phyloP scores from a whole-genome alignment of 2,329 filamentous ascomycete genomes.

The Aspergillus ibericus region DNA sequence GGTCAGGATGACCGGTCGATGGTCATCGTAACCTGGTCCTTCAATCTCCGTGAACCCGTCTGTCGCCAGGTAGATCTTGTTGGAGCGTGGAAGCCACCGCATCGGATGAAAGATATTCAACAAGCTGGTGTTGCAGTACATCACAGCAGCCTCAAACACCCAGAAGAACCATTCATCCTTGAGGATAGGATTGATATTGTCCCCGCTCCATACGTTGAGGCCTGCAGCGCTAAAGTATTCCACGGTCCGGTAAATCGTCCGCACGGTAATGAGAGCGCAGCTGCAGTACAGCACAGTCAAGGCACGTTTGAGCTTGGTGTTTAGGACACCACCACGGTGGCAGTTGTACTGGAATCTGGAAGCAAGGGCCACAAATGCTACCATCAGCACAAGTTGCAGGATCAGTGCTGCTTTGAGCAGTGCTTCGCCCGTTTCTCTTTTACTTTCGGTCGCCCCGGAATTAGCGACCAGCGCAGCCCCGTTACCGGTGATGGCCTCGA shows the following conservation, averaged over 20 bases:
- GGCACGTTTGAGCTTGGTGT: slow-evolving; percentile 40
- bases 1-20: slow-evolving; percentile 46
- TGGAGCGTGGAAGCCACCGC: slow-evolving; percentile 49
- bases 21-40: slow-evolving; percentile 52
- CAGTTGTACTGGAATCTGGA: slow-evolving; percentile 49
- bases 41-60: slow-evolving; percentile 55
- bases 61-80: slow-evolving; percentile 51
- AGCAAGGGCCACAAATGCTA: slow-evolving; percentile 50
- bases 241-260: slow-evolving; percentile 52
- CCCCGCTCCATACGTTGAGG: slow-evolving; percentile 35
- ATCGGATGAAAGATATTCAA: slow-evolving; percentile 56
- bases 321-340: slow-evolving; percentile 40
- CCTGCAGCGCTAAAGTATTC: slow-evolving; percentile 46
- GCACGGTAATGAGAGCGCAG: slow-evolving; percentile 44
- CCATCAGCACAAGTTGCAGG: slow-evolving; percentile 53
- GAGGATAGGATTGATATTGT: slow-evolving; percentile 34
- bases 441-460: slow-evolving; percentile 32
- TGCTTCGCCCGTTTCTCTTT: slow-evolving; percentile 45
- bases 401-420: slow-evolving; percentile 53
- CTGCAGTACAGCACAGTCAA: slow-evolving; percentile 51
- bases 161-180: slow-evolving; percentile 55
- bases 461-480: slow-evolving; percentile 52
- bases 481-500: slow-evolving; percentile 52
- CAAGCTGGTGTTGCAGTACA: slow-evolving; percentile 53
- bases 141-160: slow-evolving; percentile 55